Base-by-base conservation (phyloP, 1,139 yeast species). In the Debaryomycetaceae sp. region DNA sequence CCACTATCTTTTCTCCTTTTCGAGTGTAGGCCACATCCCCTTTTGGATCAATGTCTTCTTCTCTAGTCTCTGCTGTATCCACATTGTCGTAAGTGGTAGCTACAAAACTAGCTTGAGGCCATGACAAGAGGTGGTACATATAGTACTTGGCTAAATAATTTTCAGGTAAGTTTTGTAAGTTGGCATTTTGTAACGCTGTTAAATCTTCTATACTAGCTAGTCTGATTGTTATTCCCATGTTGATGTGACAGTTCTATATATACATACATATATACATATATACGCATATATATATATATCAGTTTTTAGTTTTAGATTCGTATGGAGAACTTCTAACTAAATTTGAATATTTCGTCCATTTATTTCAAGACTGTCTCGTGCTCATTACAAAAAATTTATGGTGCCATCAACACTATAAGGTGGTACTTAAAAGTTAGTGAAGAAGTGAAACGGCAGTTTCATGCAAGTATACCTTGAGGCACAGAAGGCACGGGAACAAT, bases 91-190 rank as follows among this genome's bases (percentile, higher is more conserved):
- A 81, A 1, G 94, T 87, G 1, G 94, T 84, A 17, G 98, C 98
- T 29, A 92, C 98, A 67, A 83, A 92, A 37, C 96, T 87, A 6
- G 95, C 95, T 61, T 92, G 96, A 2, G 99, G 98, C 98, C 98
- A 92, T 33, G 97, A 84, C 42, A 91, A 69, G 15, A 89, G 78
- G 62, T 92, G 99, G 62, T 92, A 92, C 76, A 94, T 78, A 63
- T 91, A 92, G 64, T 91, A 92, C 64, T 91, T 91, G 64, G 91
- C 70, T 50, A 86, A 85, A 59, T 92, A 92, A 65, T 92, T 92
- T 61, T 92, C 99, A 4, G 99, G 98, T 50, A 92, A 72, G 56
- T 92, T 92, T 51, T 86, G 87, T 60, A 92, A 71, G 59, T 92
- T 92, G 48, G 96, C 95, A 71, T 89, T 89, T 61, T 92, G 98